Evolutionary conservation across 495 filamentous ascomycete genomes (phyloP).

Genomic region (Diplogelasinospora grovesii): DNA sequence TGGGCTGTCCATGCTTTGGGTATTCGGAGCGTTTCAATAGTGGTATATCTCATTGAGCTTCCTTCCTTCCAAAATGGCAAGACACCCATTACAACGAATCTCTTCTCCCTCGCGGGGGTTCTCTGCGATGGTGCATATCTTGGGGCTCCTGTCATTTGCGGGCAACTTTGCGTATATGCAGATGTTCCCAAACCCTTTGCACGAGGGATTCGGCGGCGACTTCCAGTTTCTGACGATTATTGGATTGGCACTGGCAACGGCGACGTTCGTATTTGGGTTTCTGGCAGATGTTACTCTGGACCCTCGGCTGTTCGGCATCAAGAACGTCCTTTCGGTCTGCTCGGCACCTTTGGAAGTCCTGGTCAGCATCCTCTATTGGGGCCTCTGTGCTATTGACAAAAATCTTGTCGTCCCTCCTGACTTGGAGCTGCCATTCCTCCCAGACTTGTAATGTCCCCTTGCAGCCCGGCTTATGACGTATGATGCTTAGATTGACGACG

Average conservation of each 20-base stretch:
- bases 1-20: too few species aligned
- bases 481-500: not conserved
- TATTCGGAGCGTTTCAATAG: not conserved
- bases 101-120: slow-evolving; percentile 61
- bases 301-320: slow-evolving; percentile 57
- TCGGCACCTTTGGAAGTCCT: slow-evolving; percentile 74
- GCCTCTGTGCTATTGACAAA: slow-evolving; percentile 61
- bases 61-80: slow-evolving; percentile 16
- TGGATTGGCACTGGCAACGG: slow-evolving; percentile 60
- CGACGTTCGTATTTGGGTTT: slow-evolving; percentile 64
- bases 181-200: slow-evolving; percentile 41
- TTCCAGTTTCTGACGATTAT: slow-evolving; percentile 83
- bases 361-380: slow-evolving; percentile 83
- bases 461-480: not conserved
- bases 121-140: slow-evolving; percentile 64
- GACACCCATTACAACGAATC: slow-evolving; percentile 67
- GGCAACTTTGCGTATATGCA: slow-evolving; percentile 57
- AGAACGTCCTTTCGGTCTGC: slow-evolving; percentile 67
- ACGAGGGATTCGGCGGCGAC: slow-evolving; percentile 72
- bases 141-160: slow-evolving; percentile 62
- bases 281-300: slow-evolving; percentile 69
- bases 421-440: slow-evolving; percentile 34
- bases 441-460: slow-evolving; percentile 48
- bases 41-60: not conserved
- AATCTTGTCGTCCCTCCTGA: slow-evolving; percentile 42